A percentile compares a stretch with the other conserved stretches of the same genome.
Evolutionary conservation across 441 rosid genomes (phyloP).

Genomic region (Eutrema salsugineum): DNA sequence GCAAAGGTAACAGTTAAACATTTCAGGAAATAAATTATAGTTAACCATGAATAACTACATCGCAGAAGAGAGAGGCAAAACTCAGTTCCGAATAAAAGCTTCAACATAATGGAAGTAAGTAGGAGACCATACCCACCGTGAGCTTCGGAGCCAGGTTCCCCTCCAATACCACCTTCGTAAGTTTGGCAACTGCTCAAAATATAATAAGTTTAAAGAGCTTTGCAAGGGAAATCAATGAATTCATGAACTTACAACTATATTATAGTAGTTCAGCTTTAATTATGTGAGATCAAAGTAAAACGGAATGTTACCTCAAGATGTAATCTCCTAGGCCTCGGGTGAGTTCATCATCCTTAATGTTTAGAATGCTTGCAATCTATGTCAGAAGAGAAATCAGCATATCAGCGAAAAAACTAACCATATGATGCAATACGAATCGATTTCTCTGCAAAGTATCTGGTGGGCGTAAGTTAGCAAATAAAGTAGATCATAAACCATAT

Average conservation of each 20-base stretch:
- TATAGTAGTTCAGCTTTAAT: constrained; percentile 1
- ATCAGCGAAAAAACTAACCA: not conserved
- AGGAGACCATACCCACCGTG: constrained; percentile 87
- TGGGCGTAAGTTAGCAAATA: not conserved
- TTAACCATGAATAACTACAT: not conserved
- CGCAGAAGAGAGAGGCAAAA: not conserved
- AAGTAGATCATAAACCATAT: not conserved
- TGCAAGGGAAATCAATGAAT: not conserved
- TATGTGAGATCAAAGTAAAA: constrained; percentile 1
- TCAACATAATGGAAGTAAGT: constrained; percentile 15
- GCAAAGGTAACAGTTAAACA: not conserved
- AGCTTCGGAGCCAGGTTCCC: constrained; percentile 97
- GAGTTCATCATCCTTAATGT: constrained; percentile 77
- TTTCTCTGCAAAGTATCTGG: not conserved
- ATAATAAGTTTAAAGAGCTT: not conserved
- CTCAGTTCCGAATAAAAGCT: constrained; percentile 2
- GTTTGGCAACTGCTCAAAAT: constrained; percentile 78
- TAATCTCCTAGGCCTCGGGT: constrained; percentile 67
- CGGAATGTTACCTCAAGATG: constrained; percentile 62
- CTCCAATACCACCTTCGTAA: constrained; percentile 95
- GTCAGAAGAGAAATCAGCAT: not conserved
- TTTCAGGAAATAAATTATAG: not conserved
- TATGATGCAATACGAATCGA: not conserved
- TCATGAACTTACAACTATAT: not conserved
- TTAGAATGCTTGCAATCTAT: constrained; percentile 80